A percentile compares a stretch with the other conserved stretches of the same genome.
These are phyloP conservation scores for Alternaria solani DNA, from an alignment of 2,329 filamentous ascomycete species.

Conservation along the genomic window DNA sequence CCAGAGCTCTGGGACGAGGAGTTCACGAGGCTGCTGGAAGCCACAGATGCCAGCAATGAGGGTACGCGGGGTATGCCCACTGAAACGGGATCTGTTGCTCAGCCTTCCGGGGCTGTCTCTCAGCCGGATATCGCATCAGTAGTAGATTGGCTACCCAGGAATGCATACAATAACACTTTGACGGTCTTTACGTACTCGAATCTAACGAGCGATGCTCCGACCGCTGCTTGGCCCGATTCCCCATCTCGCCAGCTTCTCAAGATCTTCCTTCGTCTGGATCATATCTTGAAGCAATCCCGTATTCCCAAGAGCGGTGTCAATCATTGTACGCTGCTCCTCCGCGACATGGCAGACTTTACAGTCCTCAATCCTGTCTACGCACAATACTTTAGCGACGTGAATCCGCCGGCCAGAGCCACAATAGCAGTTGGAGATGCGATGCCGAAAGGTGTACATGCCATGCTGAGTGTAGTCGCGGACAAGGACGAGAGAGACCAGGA, in stretches of 20 bases:
- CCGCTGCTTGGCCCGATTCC: slow-evolving; percentile 3
- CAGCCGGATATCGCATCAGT: background rate
- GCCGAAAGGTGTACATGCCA: slow-evolving; percentile 66
- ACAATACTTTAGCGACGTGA: slow-evolving; percentile 75
- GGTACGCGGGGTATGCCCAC: slow-evolving; percentile 7
- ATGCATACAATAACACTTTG: slow-evolving; percentile 34
- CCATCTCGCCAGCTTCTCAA: slow-evolving; percentile 45
- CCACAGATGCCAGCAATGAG: slow-evolving; percentile 8
- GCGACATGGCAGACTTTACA: slow-evolving; percentile 81
- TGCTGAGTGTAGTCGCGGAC: slow-evolving; percentile 63
- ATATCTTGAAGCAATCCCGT: slow-evolving; percentile 34
- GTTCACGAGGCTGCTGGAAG: slow-evolving; percentile 59
- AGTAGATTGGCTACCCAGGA: slow-evolving; percentile 23
- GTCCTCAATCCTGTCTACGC: slow-evolving; percentile 79
- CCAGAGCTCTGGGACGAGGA: slow-evolving; percentile 72
- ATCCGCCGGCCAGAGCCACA: slow-evolving; percentile 85
- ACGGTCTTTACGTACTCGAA: slow-evolving; percentile 60
- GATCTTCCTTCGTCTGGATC: slow-evolving; percentile 50
- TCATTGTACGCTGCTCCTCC: slow-evolving; percentile 71
- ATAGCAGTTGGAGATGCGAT: slow-evolving; percentile 77
- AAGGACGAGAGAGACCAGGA: slow-evolving; percentile 33
- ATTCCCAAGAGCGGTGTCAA: slow-evolving; percentile 43
- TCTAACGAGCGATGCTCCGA: slow-evolving; percentile 23
- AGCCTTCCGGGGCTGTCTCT: background rate
- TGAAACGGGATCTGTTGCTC: slow-evolving; percentile 14